Evolutionary conservation across 202 grass and related monocot species (phyloP), one percentile per base, ranked within the genome.

Genomic region (Brachypodium distachyon): DNA sequence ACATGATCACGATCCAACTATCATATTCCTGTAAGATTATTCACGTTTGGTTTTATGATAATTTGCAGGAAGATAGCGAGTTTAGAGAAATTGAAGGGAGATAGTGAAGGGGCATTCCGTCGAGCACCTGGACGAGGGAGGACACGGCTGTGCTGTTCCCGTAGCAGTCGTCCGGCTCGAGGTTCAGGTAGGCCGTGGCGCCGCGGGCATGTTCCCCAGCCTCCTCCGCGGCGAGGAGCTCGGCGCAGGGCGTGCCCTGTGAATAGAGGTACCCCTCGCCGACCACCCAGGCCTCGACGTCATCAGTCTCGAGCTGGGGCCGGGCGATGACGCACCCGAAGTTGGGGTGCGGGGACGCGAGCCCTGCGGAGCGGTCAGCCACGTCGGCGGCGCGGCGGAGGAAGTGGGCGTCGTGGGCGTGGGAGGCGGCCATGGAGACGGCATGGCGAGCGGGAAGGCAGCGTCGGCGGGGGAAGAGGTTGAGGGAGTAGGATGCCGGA

Each of bases 191-290:
- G 19, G 89, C 94, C 7, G 85, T 87, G 31, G 82, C 82, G 34
- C 91, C 94, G 4, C 76, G 76, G 2, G 94, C 89, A 43, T 86
- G 85, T 56, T 87, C 94, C 0, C 91, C 82, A 4, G 94, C 91
- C 61, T 61, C 78, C 79, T 86, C 58, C 4, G 86, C 79, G 6
- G 91, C 91, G 47, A 92, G 91, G 50, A 97, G 67, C 68, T 97
- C 94, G 0, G 91, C 91, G 49, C 91, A 97, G 37, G 90, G 77
- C 44, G 94, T 94, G 40, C 94, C 94, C 84, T 97, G 89, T 49
- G 94, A 89, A 72, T 94, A 97, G 67, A 94, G 91, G 27, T 90
- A 97, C 1, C 84, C 91, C 62, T 97, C 82, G 2, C 91, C 89
- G 13, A 87, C 84, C 22, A 94, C 89, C 18, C 65, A 81, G 2